Base-by-base conservation (phyloP, 1,139 yeast genomes). In the Scheffersomyces lignicola region DNA sequence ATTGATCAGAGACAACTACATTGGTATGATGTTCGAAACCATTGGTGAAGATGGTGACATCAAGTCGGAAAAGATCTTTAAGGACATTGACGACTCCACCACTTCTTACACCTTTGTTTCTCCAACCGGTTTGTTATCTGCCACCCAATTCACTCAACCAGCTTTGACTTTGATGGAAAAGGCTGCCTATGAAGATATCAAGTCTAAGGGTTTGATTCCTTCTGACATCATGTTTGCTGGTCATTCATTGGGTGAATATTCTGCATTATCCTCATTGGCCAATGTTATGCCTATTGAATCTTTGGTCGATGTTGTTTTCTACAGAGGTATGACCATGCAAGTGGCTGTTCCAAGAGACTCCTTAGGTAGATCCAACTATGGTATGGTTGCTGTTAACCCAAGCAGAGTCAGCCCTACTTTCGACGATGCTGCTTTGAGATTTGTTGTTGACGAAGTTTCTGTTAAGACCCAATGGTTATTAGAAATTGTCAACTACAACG, bases 261-360 rank as follows among this genome's bases (percentile, higher is more conserved):
- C 97, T 49, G 97, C 99, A 16, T 77, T 92, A 57, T 88, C 97
- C 21, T 90, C 98, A 16, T 76, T 92, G 58, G 98, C 97, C 39
- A 96, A 92, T 60, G 97, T 94, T 41, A 90, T 92, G 97, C 96
- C 98, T 38, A 90, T 94, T 55, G 98, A 94, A 70, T 85, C 95
- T 7, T 76, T 92, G 52, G 98, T 92, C 39, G 99, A 92, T 63
- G 96, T 92, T 62, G 98, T 92, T 32, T 92, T 92, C 78, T 94
- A 92, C 78, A 83, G 99, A 75, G 99, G 99, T 78, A 92, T 92
- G 98, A 92, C 99, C 32, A 92, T 92, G 98, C 98, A 92, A 76
- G 98, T 92, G 47, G 98, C 98, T 31, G 99, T 92, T 48, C 97
- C 97, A 58, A 83, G 99, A 70, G 99, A 92, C 66, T 78, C 82